These are phyloP conservation scores for Nemania sp. DNA, from an alignment of 2,329 filamentous ascomycete species.

Conservation along the genomic window DNA sequence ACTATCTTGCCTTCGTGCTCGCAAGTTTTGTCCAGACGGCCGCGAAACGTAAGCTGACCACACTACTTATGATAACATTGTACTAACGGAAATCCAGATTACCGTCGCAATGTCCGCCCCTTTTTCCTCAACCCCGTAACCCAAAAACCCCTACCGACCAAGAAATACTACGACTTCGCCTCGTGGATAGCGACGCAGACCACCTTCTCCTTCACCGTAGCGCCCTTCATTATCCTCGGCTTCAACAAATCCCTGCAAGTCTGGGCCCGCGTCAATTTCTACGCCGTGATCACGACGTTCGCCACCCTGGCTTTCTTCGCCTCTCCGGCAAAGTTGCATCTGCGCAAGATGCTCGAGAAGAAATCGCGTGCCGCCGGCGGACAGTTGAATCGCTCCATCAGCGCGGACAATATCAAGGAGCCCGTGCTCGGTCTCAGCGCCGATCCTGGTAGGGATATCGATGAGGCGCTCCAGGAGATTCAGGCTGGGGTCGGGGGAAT, in stretches of 20 bases:
- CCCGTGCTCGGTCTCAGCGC: constrained; percentile 78
- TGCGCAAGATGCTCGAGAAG: constrained; percentile 62
- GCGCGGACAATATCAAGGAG: constrained; percentile 61
- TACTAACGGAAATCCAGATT: constrained; percentile 60
- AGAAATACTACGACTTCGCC: constrained; percentile 83
- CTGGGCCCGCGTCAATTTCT: constrained; percentile 90
- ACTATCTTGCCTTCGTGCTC: constrained; percentile 88
- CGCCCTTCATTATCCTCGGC: constrained; percentile 82
- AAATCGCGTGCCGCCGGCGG: constrained; percentile 53
- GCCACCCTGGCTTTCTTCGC: constrained; percentile 74
- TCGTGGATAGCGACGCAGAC: constrained; percentile 77
- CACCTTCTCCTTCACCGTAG: constrained; percentile 79
- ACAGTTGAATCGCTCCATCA: constrained; percentile 53
- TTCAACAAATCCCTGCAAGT: constrained; percentile 71
- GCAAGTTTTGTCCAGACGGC: constrained; percentile 90
- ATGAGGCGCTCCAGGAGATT: constrained; percentile 77
- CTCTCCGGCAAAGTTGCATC: constrained; percentile 69
- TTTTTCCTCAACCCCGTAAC: constrained; percentile 87
- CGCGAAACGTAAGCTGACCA: constrained; percentile 76
- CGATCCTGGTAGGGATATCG: constrained; percentile 74
- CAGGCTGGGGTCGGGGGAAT: constrained; percentile 72
- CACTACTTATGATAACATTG: neutral
- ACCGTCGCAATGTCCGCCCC: constrained; percentile 84
- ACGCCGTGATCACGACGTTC: constrained; percentile 70
- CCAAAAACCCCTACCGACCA: constrained; percentile 67